Conservation (phyloP, 2,329 filamentous ascomycete genomes). For the Lachnellula hyalina region DNA sequence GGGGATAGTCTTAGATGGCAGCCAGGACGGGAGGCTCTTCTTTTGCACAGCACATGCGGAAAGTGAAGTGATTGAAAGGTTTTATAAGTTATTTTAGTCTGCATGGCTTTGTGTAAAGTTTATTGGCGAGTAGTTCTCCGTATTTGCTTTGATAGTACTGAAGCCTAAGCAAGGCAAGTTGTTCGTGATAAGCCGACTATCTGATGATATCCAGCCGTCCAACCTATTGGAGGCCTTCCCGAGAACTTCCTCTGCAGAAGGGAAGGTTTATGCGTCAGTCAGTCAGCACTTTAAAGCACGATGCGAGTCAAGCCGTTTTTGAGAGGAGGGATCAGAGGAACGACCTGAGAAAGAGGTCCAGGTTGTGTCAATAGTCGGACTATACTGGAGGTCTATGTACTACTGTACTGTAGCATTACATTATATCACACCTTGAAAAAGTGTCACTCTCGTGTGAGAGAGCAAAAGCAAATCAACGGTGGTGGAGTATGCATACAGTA, state of each 20-base stretch:
- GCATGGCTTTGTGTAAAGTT: neutral
- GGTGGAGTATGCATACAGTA: too few species aligned
- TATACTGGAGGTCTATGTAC: neutral
- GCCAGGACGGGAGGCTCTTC: neutral
- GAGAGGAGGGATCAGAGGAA: neutral
- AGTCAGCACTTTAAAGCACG: neutral
- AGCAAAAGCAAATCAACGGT: neutral
- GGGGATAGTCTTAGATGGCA: neutral
- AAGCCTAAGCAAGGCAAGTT: neutral
- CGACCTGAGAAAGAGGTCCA: neutral
- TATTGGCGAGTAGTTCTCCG: neutral
- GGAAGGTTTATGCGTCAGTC: neutral
- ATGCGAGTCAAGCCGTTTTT: neutral
- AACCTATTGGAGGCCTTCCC: neutral
- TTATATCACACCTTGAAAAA: neutral
- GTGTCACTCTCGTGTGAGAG: neutral
- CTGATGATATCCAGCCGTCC: neutral
- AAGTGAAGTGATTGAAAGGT: neutral
- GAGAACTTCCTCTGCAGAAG: neutral
- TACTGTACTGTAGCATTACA: neutral
- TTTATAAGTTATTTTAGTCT: neutral
- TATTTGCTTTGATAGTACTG: neutral
- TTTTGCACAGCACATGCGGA: neutral
- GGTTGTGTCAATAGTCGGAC: too few species aligned
- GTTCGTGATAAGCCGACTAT: neutral